Conservation (phyloP, 257 asterid genomes). For the Solanum pimpinellifolium region DNA sequence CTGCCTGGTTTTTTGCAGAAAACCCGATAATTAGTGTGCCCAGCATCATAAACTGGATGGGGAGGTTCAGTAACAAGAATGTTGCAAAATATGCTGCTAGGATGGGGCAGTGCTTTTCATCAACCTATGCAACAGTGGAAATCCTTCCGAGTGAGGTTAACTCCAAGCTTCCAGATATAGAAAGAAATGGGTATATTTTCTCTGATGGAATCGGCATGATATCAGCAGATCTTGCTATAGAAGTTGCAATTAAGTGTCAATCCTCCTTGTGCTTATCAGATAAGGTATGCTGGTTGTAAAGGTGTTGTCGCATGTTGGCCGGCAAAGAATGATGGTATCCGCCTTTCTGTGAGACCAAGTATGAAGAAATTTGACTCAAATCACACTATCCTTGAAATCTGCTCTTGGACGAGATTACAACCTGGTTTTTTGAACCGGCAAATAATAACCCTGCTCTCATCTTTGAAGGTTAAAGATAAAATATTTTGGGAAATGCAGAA, state of each 20-base stretch:
- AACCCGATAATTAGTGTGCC: conserved; percentile 17
- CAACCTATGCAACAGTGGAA: conserved; percentile 83
- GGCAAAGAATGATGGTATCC: conserved; percentile 14
- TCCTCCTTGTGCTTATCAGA: conserved; percentile 85
- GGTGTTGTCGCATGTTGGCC: conserved; percentile 94
- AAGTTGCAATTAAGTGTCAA: conserved; percentile 48
- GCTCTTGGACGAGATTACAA: conserved; percentile 86
- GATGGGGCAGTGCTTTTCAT: conserved; percentile 95
- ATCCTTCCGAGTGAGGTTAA: conserved; percentile 37
- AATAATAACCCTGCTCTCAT: conserved; percentile 72
- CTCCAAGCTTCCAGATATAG: conserved; percentile 31
- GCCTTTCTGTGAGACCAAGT: conserved; percentile 51
- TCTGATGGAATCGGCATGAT: conserved; percentile 91
- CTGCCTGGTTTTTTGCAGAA: conserved; percentile 97
- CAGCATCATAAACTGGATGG: conserved; percentile 75
- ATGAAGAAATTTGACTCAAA: conserved; percentile 69
- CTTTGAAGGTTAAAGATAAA: conserved; percentile 49
- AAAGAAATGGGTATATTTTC: conserved; percentile 53
- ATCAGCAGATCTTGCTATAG: conserved; percentile 54
- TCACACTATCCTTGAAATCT: conserved; percentile 79
- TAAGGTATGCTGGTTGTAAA: conserved; percentile 79
- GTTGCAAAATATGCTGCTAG: conserved; percentile 90
- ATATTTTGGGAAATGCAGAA: conserved; percentile 80
- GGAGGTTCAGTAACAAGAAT: conserved; percentile 43
- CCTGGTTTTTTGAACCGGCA: conserved; percentile 89